phyloP scores from a whole-genome alignment of 805 yeast genomes.

The Metschnikowia aberdeeniae region DNA sequence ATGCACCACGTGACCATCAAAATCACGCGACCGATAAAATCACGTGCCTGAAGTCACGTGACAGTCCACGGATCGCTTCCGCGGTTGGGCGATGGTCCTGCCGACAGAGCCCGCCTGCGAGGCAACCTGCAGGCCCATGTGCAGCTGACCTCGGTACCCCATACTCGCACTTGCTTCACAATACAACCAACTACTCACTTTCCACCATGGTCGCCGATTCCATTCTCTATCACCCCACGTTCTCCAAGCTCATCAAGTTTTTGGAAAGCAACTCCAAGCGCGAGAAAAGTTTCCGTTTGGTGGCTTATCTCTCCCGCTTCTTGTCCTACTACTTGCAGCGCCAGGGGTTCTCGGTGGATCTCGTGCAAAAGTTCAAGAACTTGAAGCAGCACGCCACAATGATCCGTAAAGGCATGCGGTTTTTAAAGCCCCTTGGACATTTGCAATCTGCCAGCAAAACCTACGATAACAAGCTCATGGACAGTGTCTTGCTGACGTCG shows the following conservation, averaged over 20 bases:
- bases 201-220: slow-evolving; percentile 62
- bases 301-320: slow-evolving; percentile 79
- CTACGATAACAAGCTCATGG: slow-evolving; percentile 65
- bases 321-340: slow-evolving; percentile 57
- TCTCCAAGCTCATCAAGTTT: slow-evolving; percentile 56
- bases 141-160: slow-evolving; percentile 5
- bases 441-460: slow-evolving; percentile 64
- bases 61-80: too few relatives aligned
- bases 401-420: slow-evolving; percentile 79
- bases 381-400: slow-evolving; percentile 61
- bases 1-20: too few relatives aligned
- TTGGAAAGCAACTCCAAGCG: slow-evolving; percentile 69
- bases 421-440: slow-evolving; percentile 75
- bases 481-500: slow-evolving; percentile 51
- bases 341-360: slow-evolving; percentile 47
- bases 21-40: too few relatives aligned
- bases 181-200: neutral
- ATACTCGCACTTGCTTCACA: neutral
- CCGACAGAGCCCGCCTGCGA: too few relatives aligned
- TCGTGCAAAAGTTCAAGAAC: slow-evolving; percentile 47
- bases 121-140: neutral
- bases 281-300: slow-evolving; percentile 73
- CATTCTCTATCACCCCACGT: slow-evolving; percentile 68
- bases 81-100: too few relatives aligned
- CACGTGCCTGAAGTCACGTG: too few relatives aligned